Evolutionary conservation across 257 asterid genomes (phyloP).

Genomic region (Handroanthus guayacan): DNA sequence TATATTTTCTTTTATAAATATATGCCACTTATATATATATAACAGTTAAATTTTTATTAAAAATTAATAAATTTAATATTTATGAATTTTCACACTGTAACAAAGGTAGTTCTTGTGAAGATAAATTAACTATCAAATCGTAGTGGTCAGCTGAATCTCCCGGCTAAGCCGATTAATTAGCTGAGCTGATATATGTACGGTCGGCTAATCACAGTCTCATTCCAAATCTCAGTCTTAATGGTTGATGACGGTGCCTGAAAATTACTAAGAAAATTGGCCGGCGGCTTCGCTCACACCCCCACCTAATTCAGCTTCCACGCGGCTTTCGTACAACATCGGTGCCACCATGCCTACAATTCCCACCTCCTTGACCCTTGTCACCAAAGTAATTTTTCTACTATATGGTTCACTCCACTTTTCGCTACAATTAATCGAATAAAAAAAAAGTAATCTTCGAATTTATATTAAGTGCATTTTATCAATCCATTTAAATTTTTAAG

Average conservation of each 20-base stretch:
- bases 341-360: constrained; percentile 1
- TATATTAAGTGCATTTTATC: too few relatives aligned
- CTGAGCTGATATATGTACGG: neutral
- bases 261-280: constrained; percentile 38
- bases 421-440: too few relatives aligned
- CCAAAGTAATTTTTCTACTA: neutral
- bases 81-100: neutral
- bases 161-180: neutral
- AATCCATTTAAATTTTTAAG: too few relatives aligned
- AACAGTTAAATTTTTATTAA: too few relatives aligned
- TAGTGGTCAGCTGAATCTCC: neutral
- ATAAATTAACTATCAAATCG: neutral
- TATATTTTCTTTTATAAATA: too few relatives aligned
- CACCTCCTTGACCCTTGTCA: neutral
- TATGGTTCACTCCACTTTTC: neutral
- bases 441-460: too few relatives aligned
- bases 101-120: constrained; percentile 1
- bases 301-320: constrained; percentile 38
- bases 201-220: neutral
- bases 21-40: too few relatives aligned
- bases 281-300: constrained; percentile 35
- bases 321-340: constrained; percentile 1
- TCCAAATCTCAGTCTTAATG: constrained; percentile 6
- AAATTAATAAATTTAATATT: too few relatives aligned
- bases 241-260: constrained; percentile 35